These are phyloP conservation scores for Sporothrix dimorphospora DNA, from an alignment of 2,329 filamentous ascomycete species.

Conservation along the genomic window DNA sequence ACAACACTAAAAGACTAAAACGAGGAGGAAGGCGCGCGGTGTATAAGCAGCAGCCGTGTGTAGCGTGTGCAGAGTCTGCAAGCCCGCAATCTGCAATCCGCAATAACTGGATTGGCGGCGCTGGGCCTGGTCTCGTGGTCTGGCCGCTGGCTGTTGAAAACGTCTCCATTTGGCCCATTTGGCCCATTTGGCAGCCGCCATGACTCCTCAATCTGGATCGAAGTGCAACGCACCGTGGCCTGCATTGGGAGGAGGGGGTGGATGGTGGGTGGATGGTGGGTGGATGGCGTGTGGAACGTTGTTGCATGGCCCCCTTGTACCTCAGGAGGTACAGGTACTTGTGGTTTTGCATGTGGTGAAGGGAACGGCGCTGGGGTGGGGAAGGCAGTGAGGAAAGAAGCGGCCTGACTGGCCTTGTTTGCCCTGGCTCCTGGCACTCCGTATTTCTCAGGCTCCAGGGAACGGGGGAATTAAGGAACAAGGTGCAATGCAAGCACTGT, in stretches of 20 bases:
- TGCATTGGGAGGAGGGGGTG: not conserved
- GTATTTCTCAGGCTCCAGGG: not conserved
- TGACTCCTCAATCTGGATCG: not conserved
- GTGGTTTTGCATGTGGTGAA: not conserved
- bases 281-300: conserved; percentile 21
- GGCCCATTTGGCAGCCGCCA: conserved; percentile 22
- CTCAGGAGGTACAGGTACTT: conserved; percentile 11
- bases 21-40: conserved; percentile 8
- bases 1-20: conserved; percentile 13
- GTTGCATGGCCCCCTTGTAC: conserved; percentile 21
- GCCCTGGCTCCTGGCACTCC: not conserved
- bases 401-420: conserved; percentile 15
- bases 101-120: not conserved
- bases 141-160: not conserved
- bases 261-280: not conserved
- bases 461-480: not conserved
- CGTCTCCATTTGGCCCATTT: conserved; percentile 1
- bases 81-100: not conserved
- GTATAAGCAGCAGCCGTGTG: not conserved
- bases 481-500: conserved; percentile 19
- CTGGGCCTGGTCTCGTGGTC: not conserved
- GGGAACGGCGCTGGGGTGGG: not conserved
- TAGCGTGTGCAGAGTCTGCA: conserved; percentile 5
- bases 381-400: conserved; percentile 10
- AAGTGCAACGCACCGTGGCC: not conserved